Percentiles rank a stretch among this genome's conserved stretches.
Evolutionary conservation across 2,329 filamentous ascomycete species (phyloP).

Genomic region (Cyphellophora attinorum): DNA sequence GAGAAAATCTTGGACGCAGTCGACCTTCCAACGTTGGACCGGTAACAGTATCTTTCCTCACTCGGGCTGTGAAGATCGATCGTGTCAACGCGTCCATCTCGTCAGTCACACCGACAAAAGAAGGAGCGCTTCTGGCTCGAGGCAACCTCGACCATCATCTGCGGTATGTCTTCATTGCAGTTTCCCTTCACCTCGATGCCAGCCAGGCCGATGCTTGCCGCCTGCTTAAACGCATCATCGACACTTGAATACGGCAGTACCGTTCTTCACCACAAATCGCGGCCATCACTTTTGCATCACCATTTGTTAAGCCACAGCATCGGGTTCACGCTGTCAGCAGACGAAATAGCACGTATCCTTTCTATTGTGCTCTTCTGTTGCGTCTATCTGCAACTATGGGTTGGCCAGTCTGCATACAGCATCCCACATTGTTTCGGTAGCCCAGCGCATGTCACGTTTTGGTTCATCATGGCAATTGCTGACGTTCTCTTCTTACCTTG

Average conservation of each 20-base stretch:
- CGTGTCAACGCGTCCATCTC: too few relatives aligned
- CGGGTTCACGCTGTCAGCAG: background rate
- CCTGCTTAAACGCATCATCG: too few relatives aligned
- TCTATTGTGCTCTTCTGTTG: background rate
- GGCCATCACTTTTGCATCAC: conserved; percentile 1
- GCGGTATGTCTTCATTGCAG: too few relatives aligned
- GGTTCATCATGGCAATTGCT: background rate
- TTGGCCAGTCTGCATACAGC: background rate
- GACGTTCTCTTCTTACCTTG: conserved; percentile 14
- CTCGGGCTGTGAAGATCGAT: too few relatives aligned
- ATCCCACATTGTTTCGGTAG: background rate
- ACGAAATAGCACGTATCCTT: background rate
- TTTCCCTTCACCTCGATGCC: background rate
- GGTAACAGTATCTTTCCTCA: too few relatives aligned
- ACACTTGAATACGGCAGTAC: too few relatives aligned
- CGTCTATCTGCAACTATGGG: background rate
- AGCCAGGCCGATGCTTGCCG: background rate
- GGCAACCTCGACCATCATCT: too few relatives aligned
- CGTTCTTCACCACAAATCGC: too few relatives aligned
- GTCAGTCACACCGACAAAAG: too few relatives aligned
- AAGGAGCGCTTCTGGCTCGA: too few relatives aligned
- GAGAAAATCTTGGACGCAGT: too few relatives aligned
- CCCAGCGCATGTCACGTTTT: background rate
- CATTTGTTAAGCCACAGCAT: background rate
- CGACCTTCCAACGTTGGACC: too few relatives aligned